phyloP scores from a whole-genome alignment of 441 rosid genomes.

The Adansonia madagascariensis region DNA sequence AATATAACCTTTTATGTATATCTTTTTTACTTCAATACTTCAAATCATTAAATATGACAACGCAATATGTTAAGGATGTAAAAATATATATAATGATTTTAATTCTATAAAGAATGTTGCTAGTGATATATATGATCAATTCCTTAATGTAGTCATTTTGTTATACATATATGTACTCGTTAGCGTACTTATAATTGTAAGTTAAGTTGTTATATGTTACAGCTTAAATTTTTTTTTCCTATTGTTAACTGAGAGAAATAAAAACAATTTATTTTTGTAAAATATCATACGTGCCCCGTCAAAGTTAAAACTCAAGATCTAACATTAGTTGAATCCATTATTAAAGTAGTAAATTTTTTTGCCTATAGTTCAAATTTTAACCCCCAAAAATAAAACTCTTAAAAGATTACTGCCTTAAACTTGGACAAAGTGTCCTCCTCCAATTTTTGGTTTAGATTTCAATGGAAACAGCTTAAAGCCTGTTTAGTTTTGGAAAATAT shows the following conservation, averaged over 20 bases:
- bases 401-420: neutral
- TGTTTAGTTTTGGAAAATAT: neutral
- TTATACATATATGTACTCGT: neutral
- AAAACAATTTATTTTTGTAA: no score
- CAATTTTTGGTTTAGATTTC: neutral
- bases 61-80: neutral
- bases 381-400: no score
- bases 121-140: neutral
- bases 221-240: neutral
- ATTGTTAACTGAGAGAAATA: neutral
- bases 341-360: neutral
- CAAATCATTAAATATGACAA: neutral
- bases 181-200: neutral
- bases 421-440: neutral
- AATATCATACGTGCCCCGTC: neutral
- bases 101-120: neutral
- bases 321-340: neutral
- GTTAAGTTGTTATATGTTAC: neutral
- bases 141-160: neutral
- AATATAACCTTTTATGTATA: neutral
- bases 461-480: neutral
- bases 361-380: neutral
- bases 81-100: neutral
- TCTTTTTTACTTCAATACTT: neutral
- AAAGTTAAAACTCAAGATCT: neutral